These are phyloP conservation scores for Didymosphaeria variabile DNA, from an alignment of 2,329 filamentous ascomycete species.

Conservation along the genomic window DNA sequence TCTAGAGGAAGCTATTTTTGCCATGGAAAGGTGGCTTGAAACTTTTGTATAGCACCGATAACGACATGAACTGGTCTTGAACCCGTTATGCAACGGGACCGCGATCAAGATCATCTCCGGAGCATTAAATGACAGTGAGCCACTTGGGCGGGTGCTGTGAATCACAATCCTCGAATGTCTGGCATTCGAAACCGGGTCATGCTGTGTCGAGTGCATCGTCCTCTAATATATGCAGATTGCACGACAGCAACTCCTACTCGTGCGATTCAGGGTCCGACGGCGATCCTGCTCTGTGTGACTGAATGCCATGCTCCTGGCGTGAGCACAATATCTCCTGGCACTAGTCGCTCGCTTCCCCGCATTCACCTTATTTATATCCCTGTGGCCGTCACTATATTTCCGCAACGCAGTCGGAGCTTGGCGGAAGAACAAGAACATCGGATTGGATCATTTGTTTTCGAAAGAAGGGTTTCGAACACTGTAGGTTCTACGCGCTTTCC, in stretches of 20 bases:
- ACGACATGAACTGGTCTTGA: too few relatives aligned
- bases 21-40: too few relatives aligned
- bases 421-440: conserved; percentile 1
- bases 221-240: conserved; percentile 5
- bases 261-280: conserved; percentile 1
- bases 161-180: neutral
- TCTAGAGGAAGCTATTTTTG: too few relatives aligned
- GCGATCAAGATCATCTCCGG: neutral
- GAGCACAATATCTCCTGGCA: neutral
- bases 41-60: too few relatives aligned
- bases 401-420: conserved; percentile 6
- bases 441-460: neutral
- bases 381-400: neutral
- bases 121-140: neutral
- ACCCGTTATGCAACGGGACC: too few relatives aligned
- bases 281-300: neutral
- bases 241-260: conserved; percentile 7
- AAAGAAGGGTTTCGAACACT: neutral
- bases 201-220: neutral
- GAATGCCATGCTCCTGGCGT: neutral
- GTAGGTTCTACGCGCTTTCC: neutral
- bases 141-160: neutral
- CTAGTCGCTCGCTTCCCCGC: conserved; percentile 12
- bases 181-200: neutral
- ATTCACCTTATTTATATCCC: conserved; percentile 3